Conservation (phyloP, 1,284 basidiomycete genomes). For the Boletus subluridellus region DNA sequence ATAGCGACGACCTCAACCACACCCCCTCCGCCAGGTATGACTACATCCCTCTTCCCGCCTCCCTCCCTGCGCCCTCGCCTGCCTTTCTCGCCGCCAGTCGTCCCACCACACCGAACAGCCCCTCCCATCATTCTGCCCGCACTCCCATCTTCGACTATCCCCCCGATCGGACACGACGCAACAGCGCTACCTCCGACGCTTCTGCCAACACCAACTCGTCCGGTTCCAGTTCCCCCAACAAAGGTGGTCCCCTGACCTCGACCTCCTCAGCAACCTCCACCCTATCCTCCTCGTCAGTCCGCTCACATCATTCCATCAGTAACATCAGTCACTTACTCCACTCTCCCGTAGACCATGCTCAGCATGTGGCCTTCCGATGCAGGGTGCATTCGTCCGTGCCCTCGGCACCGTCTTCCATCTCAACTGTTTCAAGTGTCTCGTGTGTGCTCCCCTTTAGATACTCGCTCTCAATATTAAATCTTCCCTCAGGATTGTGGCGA, state of each 20-base stretch:
- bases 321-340: slow-evolving; percentile 15
- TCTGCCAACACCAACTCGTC: slow-evolving; percentile 51
- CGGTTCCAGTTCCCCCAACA: slow-evolving; percentile 39
- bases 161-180: slow-evolving; percentile 42
- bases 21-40: slow-evolving; percentile 27
- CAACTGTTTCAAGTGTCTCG: slow-evolving; percentile 96
- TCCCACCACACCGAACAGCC: slow-evolving; percentile 50
- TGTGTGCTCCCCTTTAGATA: slow-evolving; percentile 40
- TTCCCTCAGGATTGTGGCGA: slow-evolving; percentile 83
- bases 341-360: slow-evolving; percentile 55
- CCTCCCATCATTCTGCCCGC: slow-evolving; percentile 42
- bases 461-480: slow-evolving; percentile 2
- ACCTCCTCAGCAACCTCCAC: slow-evolving; percentile 41
- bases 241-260: slow-evolving; percentile 46
- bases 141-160: slow-evolving; percentile 51
- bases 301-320: slow-evolving; percentile 18
- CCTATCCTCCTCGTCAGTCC: slow-evolving; percentile 45
- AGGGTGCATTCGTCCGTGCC: slow-evolving; percentile 95
- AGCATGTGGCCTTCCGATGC: slow-evolving; percentile 74
- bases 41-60: slow-evolving; percentile 20
- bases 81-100: slow-evolving; percentile 51
- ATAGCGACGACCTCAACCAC: slow-evolving; percentile 72
- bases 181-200: slow-evolving; percentile 47
- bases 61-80: slow-evolving; percentile 46
- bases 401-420: slow-evolving; percentile 93